These are phyloP conservation scores for Clitopilus hobsonii DNA, from an alignment of 768 basidiomycete species.

Conservation along the genomic window DNA sequence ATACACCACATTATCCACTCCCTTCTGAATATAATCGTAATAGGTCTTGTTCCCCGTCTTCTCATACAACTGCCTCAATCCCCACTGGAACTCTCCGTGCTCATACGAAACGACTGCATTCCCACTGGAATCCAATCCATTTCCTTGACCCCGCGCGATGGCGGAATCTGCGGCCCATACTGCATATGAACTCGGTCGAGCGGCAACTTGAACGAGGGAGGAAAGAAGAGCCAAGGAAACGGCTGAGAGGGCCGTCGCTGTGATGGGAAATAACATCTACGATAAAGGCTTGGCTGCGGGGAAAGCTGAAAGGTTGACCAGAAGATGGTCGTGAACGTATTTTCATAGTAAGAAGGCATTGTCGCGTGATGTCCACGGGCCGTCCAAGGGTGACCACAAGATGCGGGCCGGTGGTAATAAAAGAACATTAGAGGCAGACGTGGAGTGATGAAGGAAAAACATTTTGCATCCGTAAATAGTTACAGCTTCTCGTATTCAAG, in stretches of 20 bases:
- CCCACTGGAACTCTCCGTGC: constrained; percentile 36
- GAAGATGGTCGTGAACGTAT: no score
- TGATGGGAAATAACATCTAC: background rate
- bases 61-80: constrained; percentile 34
- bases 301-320: background rate
- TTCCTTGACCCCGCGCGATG: constrained; percentile 38
- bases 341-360: background rate
- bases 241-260: background rate
- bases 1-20: constrained; percentile 34
- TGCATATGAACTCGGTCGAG: constrained; percentile 33
- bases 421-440: no score
- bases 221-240: background rate
- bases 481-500: constrained; percentile 11
- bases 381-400: background rate
- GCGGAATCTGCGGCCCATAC: constrained; percentile 43
- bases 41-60: constrained; percentile 36
- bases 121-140: constrained; percentile 30
- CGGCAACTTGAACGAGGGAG: constrained; percentile 7
- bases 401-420: background rate
- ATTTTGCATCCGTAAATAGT: background rate
- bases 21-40: constrained; percentile 34
- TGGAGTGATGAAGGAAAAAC: no score
- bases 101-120: constrained; percentile 35
- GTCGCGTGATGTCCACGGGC: background rate
- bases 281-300: background rate